Conservation (phyloP, 1,284 basidiomycete genomes). For the Malassezia sp. region DNA sequence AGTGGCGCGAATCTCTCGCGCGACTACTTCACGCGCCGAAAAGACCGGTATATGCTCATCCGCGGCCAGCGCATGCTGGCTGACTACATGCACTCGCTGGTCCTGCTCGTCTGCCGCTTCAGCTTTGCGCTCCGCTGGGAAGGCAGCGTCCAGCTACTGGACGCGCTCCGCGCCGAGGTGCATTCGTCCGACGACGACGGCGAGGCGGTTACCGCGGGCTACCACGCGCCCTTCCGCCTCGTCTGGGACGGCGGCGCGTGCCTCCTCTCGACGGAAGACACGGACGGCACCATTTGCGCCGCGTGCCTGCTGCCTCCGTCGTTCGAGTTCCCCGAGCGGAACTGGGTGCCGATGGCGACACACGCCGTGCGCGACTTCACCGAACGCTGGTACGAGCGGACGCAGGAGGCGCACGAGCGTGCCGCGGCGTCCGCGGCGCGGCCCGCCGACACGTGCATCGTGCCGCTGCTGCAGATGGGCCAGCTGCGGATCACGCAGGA, state of each 20-base stretch:
- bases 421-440: neutral
- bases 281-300: slow-evolving; percentile 12
- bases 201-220: slow-evolving; percentile 1
- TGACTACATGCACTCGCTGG: slow-evolving; percentile 70
- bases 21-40: slow-evolving; percentile 87
- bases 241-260: slow-evolving; percentile 34
- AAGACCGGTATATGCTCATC: slow-evolving; percentile 84
- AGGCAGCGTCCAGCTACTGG: slow-evolving; percentile 4
- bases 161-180: neutral
- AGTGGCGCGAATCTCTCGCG: slow-evolving; percentile 89
- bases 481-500: slow-evolving; percentile 46
- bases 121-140: slow-evolving; percentile 53
- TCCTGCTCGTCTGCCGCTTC: slow-evolving; percentile 60
- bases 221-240: slow-evolving; percentile 18
- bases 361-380: slow-evolving; percentile 22
- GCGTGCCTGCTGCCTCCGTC: neutral
- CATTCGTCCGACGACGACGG: slow-evolving; percentile 4
- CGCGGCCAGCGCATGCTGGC: slow-evolving; percentile 56
- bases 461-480: slow-evolving; percentile 48
- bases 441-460: slow-evolving; percentile 25
- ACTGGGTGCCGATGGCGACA: slow-evolving; percentile 19
- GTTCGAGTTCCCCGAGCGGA: slow-evolving; percentile 10
- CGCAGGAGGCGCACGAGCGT: neutral
- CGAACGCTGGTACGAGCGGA: slow-evolving; percentile 18
- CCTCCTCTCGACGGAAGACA: slow-evolving; percentile 13